Percentiles rank a stretch among this genome's conserved stretches.
Conservation (phyloP, 2,329 filamentous ascomycete genomes). For the Clonostachys sp. region DNA sequence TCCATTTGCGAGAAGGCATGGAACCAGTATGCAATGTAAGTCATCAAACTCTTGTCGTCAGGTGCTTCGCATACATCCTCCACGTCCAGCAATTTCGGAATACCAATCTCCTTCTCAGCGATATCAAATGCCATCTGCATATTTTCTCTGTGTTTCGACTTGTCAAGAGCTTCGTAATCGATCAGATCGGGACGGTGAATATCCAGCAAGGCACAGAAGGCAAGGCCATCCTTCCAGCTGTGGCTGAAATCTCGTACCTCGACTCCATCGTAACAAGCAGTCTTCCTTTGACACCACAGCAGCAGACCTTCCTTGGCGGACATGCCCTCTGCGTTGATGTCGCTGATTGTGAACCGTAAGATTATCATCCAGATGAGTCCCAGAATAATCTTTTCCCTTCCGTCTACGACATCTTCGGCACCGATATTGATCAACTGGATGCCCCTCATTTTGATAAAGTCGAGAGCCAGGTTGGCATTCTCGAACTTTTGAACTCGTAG, state of each 20-base stretch:
- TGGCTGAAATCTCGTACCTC: constrained; percentile 91
- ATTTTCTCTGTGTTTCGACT: constrained; percentile 89
- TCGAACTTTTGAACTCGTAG: constrained; percentile 95
- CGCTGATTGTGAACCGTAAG: constrained; percentile 95
- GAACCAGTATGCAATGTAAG: constrained; percentile 99
- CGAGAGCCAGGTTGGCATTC: constrained; percentile 92
- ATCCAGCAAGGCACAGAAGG: constrained; percentile 93
- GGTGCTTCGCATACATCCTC: constrained; percentile 98
- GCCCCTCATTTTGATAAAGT: constrained; percentile 85
- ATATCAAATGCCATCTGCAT: constrained; percentile 99
- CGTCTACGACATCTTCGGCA: constrained; percentile 96
- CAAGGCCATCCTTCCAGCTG: constrained; percentile 96
- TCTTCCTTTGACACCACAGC: constrained; percentile 97
- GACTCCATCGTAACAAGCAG: constrained; percentile 95
- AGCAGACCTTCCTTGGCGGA: constrained; percentile 94
- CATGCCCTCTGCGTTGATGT: constrained; percentile 97
- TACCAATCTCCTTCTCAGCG: constrained; percentile 92
- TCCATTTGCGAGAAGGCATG: constrained; percentile 99
- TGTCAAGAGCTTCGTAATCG: constrained; percentile 92
- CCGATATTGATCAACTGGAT: constrained; percentile 99
- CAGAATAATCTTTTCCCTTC: constrained; percentile 94
- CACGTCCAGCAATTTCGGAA: constrained; percentile 90
- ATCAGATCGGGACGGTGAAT: constrained; percentile 97
- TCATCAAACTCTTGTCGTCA: constrained; percentile 96
- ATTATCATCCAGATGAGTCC: constrained; percentile 98